Base-by-base conservation (phyloP, 2,329 filamentous ascomycete genomes). In the Chaetoscypha palmicola region DNA sequence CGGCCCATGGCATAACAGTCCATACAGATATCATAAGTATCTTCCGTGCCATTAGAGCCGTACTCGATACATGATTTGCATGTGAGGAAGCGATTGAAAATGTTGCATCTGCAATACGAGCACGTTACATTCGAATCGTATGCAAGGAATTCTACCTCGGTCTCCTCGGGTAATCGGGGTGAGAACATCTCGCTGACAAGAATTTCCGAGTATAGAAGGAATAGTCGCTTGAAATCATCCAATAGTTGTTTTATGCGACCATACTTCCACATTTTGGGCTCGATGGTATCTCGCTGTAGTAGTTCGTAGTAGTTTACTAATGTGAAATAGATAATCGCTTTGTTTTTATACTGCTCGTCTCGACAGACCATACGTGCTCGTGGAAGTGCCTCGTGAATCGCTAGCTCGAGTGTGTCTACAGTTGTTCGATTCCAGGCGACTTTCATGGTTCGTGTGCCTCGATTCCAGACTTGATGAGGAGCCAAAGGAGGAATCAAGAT, bases 301-400 rank as follows among this genome's bases (percentile, higher is more conserved):
- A 86, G 73, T n/a, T 70, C 68, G 49, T 73, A 70, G 61, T 97
- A 97, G 58, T 89, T 92, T 9, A 83, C 69, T 3, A 97, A 71
- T 0, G 89, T 87, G 61, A 83, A 95, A 63, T 90, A 95, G 34
- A 96, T 74, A 46, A 97, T 96, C 4, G 90, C 87, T 63, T 97
- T 97, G 68, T 94, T 96, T 64, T 97, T 97, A 71, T 98, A 98
- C 63, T 97, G 91, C 62, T 98, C 92, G 54, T 98, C 92, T 28
- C 92, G 84, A 61, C 92, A 97, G 2, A 97, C 91, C 54, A 96
- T 77, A 10, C 89, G 79, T 8, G 90, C 87, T 55, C 89, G 88
- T 0, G 90, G 89, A 2, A 98, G 72, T 1, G 91, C 89, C 67
- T 97, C 92, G 47, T 81, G 76, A 16, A 97, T 64, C 1, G 91